phyloP scores from a whole-genome alignment of 2,329 filamentous ascomycete genomes.

The Paecilomyces niveus region DNA sequence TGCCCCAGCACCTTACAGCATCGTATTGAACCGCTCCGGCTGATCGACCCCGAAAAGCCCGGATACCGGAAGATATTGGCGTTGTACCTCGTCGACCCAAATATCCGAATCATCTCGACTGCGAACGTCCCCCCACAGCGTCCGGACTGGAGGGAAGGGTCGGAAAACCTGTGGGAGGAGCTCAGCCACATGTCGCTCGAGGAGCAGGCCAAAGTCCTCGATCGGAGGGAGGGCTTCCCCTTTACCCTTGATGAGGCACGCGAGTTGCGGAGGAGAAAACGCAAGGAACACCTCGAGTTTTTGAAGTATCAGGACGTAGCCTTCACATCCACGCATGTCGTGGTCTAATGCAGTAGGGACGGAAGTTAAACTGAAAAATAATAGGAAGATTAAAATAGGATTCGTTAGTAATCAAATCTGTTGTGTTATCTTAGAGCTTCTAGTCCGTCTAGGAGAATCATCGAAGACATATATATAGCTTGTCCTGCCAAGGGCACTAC shows the following conservation, averaged over 20 bases:
- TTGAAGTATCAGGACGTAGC: not conserved
- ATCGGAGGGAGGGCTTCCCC: not conserved
- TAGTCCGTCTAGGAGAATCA: too few species aligned
- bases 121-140: conserved; percentile 49
- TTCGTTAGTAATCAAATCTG: too few species aligned
- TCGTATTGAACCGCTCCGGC: conserved; percentile 41
- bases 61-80: conserved; percentile 50
- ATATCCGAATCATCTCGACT: conserved; percentile 46
- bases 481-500: not conserved
- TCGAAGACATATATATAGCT: too few species aligned
- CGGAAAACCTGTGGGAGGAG: not conserved
- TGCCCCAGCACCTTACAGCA: conserved; percentile 43
- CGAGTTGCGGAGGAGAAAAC: not conserved
- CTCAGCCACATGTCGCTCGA: not conserved
- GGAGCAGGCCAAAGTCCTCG: not conserved
- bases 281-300: not conserved
- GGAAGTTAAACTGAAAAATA: too few species aligned
- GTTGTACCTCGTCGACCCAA: conserved; percentile 55
- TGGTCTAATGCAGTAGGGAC: not conserved
- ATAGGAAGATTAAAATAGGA: too few species aligned
- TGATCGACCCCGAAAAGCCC: conserved; percentile 44
- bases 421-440: too few species aligned
- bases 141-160: conserved; percentile 15
- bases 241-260: not conserved
- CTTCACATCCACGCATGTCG: not conserved